Evolutionary conservation across 2,329 filamentous ascomycete species (phyloP).

Genomic region (Stagonosporopsis cucurbitacearum): DNA sequence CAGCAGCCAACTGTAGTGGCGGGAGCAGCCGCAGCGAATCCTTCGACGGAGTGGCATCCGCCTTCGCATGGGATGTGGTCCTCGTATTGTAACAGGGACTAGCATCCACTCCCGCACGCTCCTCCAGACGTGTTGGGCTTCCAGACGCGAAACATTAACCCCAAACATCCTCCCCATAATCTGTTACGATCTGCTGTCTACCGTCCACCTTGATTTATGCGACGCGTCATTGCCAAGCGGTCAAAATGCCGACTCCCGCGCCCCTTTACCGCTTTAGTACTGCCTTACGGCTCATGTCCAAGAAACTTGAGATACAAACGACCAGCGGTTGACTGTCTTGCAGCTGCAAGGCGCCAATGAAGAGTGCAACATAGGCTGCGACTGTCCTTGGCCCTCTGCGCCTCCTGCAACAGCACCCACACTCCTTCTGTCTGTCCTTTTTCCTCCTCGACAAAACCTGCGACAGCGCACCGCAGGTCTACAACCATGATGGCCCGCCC

Average conservation of each 20-base stretch:
- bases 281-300: conserved; percentile 12
- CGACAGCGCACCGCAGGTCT: conserved; percentile 8
- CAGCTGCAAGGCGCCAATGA: conserved; percentile 22
- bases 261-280: conserved; percentile 28
- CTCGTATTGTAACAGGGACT: conserved; percentile 2
- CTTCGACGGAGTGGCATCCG: conserved; percentile 1
- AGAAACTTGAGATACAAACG: conserved; percentile 14
- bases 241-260: conserved; percentile 27
- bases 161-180: conserved; percentile 5
- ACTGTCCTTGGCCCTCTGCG: not conserved
- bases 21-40: conserved; percentile 2
- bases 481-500: conserved; percentile 29
- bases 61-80: not conserved
- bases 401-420: not conserved
- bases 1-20: not conserved
- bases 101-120: not conserved
- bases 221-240: conserved; percentile 33
- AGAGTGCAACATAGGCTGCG: conserved; percentile 13
- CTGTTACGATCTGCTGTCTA: conserved; percentile 8
- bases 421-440: not conserved
- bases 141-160: not conserved
- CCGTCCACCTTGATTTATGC: conserved; percentile 10
- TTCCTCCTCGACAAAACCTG: not conserved
- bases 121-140: not conserved
- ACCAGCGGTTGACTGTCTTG: conserved; percentile 13